Percentiles rank a stretch among this genome's conserved stretches.
phyloP scores from a whole-genome alignment of 208 protist species.

The Acanthamoeba lenticulata region DNA sequence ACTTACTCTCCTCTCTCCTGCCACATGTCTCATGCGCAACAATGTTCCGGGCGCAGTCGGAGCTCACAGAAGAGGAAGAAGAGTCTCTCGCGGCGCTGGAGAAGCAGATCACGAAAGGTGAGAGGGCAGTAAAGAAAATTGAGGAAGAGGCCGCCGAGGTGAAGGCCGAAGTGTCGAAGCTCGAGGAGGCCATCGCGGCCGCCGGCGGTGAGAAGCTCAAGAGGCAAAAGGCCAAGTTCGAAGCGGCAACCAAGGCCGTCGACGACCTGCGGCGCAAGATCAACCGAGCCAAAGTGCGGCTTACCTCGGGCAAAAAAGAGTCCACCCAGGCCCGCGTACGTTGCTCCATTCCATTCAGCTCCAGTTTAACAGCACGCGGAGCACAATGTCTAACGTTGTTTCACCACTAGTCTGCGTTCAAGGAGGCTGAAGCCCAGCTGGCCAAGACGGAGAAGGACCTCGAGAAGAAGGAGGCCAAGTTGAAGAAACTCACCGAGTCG shows the following conservation, averaged over 20 bases:
- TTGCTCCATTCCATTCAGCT: background rate
- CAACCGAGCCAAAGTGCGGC: conserved; percentile 4
- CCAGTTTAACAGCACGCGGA: background rate
- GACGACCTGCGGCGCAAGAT: conserved; percentile 61
- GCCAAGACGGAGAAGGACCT: conserved; percentile 62
- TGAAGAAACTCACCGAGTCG: conserved; percentile 81
- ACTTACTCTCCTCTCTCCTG: too few relatives aligned
- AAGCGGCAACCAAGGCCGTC: conserved; percentile 51
- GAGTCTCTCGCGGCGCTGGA: conserved; percentile 67
- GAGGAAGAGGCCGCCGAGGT: conserved; percentile 79
- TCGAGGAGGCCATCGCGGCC: conserved; percentile 86
- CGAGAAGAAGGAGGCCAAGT: conserved; percentile 87
- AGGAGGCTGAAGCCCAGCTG: conserved; percentile 1
- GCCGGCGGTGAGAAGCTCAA: conserved; percentile 80
- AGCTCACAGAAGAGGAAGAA: conserved; percentile 56
- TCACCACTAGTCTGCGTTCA: background rate
- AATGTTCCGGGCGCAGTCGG: background rate
- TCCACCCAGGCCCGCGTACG: conserved; percentile 3
- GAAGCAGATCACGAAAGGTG: background rate
- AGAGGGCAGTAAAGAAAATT: conserved; percentile 60
- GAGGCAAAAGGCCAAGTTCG: conserved; percentile 78
- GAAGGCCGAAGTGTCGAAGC: conserved; percentile 86
- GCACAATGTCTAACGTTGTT: background rate
- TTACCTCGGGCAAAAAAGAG: conserved; percentile 26
- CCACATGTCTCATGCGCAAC: background rate